Percentiles rank a stretch among this genome's conserved stretches.
These are phyloP conservation scores for Amaranthus palmeri DNA, from an alignment of 148 eudicot genomes.

Conservation along the genomic window DNA sequence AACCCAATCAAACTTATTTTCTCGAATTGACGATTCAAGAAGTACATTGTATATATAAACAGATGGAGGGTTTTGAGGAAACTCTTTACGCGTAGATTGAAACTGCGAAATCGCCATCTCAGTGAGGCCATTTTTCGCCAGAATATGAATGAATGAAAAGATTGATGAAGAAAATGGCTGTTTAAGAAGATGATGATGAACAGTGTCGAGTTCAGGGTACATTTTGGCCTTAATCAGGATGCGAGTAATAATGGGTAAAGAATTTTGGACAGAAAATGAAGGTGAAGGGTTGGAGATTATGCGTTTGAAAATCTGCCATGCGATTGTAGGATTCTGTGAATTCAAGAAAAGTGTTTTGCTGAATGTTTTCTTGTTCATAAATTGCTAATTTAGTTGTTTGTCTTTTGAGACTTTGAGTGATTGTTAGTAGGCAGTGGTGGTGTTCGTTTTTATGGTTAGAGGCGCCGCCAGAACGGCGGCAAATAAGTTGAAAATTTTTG, in stretches of 20 bases:
- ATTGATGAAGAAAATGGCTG: slow-evolving; percentile 10
- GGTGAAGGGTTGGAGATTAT: slow-evolving; percentile 31
- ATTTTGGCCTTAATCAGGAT: slow-evolving; percentile 59
- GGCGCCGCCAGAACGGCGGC: neutral
- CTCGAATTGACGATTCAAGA: slow-evolving; percentile 37
- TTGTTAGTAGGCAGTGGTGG: no score
- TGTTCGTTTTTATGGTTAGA: neutral
- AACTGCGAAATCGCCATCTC: slow-evolving; percentile 57
- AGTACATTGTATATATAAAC: slow-evolving; percentile 55
- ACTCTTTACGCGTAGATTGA: slow-evolving; percentile 42
- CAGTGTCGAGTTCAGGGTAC: slow-evolving; percentile 49
- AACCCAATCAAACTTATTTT: slow-evolving; percentile 28
- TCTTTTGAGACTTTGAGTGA: neutral
- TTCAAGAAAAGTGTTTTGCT: slow-evolving; percentile 45
- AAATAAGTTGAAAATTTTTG: neutral
- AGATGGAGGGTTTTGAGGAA: slow-evolving; percentile 36
- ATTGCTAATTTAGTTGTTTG: neutral
- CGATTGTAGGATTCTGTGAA: slow-evolving; percentile 57
- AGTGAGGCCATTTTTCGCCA: slow-evolving; percentile 48
- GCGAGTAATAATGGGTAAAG: slow-evolving; percentile 42
- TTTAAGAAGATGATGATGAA: slow-evolving; percentile 48
- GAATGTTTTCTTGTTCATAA: slow-evolving; percentile 33
- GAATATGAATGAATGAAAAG: slow-evolving; percentile 30
- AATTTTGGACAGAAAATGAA: slow-evolving; percentile 21
- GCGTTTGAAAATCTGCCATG: slow-evolving; percentile 88